Evolutionary conservation across 176 grass and related monocot genomes (phyloP), one percentile per base, ranked within the genome.

Genomic region (Hsuehochloa calcarea): DNA sequence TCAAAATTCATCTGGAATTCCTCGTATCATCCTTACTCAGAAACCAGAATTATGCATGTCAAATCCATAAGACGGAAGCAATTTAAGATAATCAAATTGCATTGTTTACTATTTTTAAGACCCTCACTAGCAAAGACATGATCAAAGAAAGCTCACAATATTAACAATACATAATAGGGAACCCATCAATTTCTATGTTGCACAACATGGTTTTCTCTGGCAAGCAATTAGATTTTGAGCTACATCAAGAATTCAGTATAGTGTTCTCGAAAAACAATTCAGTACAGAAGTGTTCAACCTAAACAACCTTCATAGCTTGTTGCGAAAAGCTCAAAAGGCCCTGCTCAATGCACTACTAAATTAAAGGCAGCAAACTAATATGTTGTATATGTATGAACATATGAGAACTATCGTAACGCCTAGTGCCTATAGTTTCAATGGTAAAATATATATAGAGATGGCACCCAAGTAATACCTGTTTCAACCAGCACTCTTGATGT

Each of bases 401-500:
- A 34, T 34, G 3, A 65, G 77, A 61, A 43, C 2, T 46, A n/a
- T 8, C 4, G 6, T 78, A 71, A 62, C 12, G 26, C 25, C 61
- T 69, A 74, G 13, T 29, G 6, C 15, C 6, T 17, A 65, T 40
- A 49, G 9, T 60, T 62, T 34, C 6, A 41, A 63, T 20, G 27
- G 45, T 64, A 14, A 72, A 52, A 64, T 75, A 77, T 73, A 67
- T 9, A 85, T 10, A 84, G 60, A 56, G 54, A 80, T 54, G 65
- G 29, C 8, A 49, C 45, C 13, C 16, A 72, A 10, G 14, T 50
- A 26, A 75, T 94, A 99, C 97, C 88, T 92, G 93, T 89, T 99
- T 99, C 78, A 99, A 84, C 97, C 97, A 99, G 76, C 97, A 99
- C 62, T 99, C 97, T 68, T 99, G 97, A 88, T 99, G 97, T 62